Percentiles rank a stretch among this genome's conserved stretches.
Conservation (phyloP, 768 basidiomycete species). For the Trametes maxima region DNA sequence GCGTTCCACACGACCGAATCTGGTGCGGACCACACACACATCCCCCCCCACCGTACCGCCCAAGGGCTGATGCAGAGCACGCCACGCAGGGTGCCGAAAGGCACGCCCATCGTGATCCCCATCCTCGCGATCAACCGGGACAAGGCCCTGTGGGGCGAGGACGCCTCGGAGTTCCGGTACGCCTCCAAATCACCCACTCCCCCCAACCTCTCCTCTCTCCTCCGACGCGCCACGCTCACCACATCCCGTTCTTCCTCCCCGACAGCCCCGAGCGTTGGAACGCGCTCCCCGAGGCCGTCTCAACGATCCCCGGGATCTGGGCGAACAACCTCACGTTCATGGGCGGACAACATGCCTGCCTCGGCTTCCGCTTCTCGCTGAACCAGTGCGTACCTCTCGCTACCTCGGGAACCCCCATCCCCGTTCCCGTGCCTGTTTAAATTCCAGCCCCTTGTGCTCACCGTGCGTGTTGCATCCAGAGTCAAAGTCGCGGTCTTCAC, state of each 20-base stretch:
- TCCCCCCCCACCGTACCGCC: no score
- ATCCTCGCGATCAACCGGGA: constrained; percentile 55
- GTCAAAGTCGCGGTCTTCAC: constrained; percentile 37
- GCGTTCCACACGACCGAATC: constrained; percentile 23
- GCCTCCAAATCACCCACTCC: not conserved
- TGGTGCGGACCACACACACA: no score
- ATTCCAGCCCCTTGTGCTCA: no score
- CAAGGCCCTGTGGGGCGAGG: constrained; percentile 60
- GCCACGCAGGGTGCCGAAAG: constrained; percentile 28
- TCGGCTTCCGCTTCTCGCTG: constrained; percentile 66
- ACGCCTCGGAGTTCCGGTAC: constrained; percentile 60
- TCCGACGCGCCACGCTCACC: no score
- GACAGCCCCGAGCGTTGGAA: constrained; percentile 66
- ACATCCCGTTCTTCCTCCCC: not conserved
- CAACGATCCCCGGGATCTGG: constrained; percentile 59
- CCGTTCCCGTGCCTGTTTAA: no score
- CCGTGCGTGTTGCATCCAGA: constrained; percentile 8
- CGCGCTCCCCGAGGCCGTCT: constrained; percentile 48
- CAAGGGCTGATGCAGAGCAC: no score
- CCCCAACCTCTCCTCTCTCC: no score
- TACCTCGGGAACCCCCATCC: no score
- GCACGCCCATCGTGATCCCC: constrained; percentile 46
- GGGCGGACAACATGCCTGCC: constrained; percentile 64
- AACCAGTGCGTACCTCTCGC: constrained; percentile 53
- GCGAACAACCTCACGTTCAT: constrained; percentile 62